Percentiles rank a stretch among this genome's conserved stretches.
Evolutionary conservation across 2,329 filamentous ascomycete genomes (phyloP).

Genomic region (Aspergillus sclerotialis): DNA sequence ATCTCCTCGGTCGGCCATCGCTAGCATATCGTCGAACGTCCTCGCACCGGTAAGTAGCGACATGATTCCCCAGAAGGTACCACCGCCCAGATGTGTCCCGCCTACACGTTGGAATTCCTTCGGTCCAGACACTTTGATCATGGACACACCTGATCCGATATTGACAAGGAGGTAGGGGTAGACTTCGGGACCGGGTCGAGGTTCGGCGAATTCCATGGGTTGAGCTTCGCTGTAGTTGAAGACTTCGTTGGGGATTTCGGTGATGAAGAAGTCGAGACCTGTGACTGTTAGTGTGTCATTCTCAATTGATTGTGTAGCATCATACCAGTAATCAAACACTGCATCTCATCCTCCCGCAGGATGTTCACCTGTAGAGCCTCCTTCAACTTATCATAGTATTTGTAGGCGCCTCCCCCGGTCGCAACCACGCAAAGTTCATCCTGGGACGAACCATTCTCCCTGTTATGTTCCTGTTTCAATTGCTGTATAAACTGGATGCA

Average conservation of each 20-base stretch:
- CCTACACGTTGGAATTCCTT: constrained; percentile 83
- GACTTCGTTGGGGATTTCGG: constrained; percentile 91
- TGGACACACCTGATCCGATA: constrained; percentile 92
- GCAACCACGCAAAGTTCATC: constrained; percentile 85
- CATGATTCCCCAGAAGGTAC: constrained; percentile 94
- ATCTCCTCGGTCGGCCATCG: constrained; percentile 82
- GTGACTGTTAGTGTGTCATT: constrained; percentile 4
- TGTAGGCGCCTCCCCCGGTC: constrained; percentile 91
- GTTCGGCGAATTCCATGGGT: constrained; percentile 80
- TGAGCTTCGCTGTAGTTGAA: constrained; percentile 91
- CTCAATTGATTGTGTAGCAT: constrained; percentile 1
- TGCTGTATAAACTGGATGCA: constrained; percentile 88
- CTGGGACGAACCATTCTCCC: constrained; percentile 61
- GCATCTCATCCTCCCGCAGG: constrained; percentile 93
- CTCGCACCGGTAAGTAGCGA: constrained; percentile 86
- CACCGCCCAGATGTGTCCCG: constrained; percentile 87
- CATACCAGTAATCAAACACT: constrained; percentile 87
- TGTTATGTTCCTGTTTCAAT: constrained; percentile 73
- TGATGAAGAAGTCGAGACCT: constrained; percentile 98
- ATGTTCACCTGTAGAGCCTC: constrained; percentile 81
- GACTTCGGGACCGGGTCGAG: constrained; percentile 66
- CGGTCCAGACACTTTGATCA: constrained; percentile 93
- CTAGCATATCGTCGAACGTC: constrained; percentile 96
- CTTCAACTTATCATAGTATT: constrained; percentile 88
- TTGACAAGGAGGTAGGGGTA: constrained; percentile 98